Evolutionary conservation across 2,329 filamentous ascomycete genomes (phyloP), one percentile per base, ranked within the genome.

Genomic region (Coniella vitis): DNA sequence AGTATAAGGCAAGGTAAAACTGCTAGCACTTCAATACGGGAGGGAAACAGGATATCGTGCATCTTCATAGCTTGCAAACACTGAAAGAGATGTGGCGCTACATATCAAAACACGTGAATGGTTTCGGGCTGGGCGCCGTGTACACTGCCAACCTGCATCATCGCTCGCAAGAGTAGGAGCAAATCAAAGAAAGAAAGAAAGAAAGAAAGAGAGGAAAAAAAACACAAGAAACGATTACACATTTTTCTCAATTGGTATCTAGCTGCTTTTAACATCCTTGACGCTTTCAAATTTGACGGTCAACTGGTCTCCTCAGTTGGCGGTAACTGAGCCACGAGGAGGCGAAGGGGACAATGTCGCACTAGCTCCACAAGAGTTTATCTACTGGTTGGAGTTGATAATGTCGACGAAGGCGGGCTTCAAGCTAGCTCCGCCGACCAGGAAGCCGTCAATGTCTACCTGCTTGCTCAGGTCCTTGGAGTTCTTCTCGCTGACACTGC

Each of bases 401-500:
- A 81, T 81, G 56, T 81, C 76, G 62, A 79, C 68, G 58, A 81
- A 96, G 58, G 88, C 90, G 65, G 91, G 91, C 84, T 97, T 97
- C 74, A 97, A 81, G 69, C 87, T 93, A 65, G 91, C 91, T 70
- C 91, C 91, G 57, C 91, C 91, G 58, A 97, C 91, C 59, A 97
- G 80, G 84, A 97, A 97, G 52, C 93, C 93, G 70, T 98, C 93
- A 69, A 98, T 95, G 70, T 98, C 93, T 56, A 81, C 69, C 81
- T 97, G 83, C 78, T 90, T 91, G 67, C 86, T 83, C 62, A 98
- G 80, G 57, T 97, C 91, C 65, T 77, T 81, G 79, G 88, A 94
- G 83, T 98, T 98, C 86, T 96, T 96, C 79, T 95, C 93, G 67
- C 79, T 94, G 63, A 98, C 93, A 62, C 86, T 93, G 65, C 93